Conservation (phyloP, 345 rosid species). For the Sapria himalayana region DNA sequence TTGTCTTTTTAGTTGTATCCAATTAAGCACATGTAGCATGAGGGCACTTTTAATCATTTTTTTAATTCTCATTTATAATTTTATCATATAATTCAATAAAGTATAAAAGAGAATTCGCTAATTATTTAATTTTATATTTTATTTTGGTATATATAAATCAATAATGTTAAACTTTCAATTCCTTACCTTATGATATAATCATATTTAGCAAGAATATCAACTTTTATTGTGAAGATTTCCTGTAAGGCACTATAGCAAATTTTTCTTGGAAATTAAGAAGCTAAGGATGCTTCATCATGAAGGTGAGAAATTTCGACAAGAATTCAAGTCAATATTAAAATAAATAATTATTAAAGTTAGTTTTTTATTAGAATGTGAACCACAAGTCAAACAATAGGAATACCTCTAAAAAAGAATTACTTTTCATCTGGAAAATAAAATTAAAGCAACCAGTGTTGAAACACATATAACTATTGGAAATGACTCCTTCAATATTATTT, state of each 20-base stretch:
- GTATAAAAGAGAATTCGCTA: no score
- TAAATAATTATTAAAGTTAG: no score
- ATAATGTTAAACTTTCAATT: neutral
- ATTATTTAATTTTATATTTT: no score
- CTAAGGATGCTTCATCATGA: constrained; percentile 48
- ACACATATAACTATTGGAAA: constrained; percentile 55
- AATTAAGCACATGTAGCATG: neutral
- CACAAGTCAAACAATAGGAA: constrained; percentile 3
- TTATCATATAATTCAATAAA: neutral
- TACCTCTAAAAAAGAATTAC: constrained; percentile 56
- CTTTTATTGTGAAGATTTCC: constrained; percentile 49
- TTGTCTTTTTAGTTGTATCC: neutral
- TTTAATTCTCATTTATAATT: neutral
- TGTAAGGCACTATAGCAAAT: constrained; percentile 63
- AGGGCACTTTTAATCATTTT: neutral
- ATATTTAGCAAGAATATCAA: constrained; percentile 61
- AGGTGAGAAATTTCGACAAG: constrained; percentile 22
- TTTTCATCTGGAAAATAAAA: constrained; percentile 52
- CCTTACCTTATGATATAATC: constrained; percentile 56
- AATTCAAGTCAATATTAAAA: neutral
- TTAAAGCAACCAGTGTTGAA: constrained; percentile 28
- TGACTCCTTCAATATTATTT: constrained; percentile 20
- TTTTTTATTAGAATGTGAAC: no score
- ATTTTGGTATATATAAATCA: neutral
- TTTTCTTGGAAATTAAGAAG: constrained; percentile 48